Base-by-base conservation (phyloP, 208 protist species). In the Trypanosoma boissoni region DNA sequence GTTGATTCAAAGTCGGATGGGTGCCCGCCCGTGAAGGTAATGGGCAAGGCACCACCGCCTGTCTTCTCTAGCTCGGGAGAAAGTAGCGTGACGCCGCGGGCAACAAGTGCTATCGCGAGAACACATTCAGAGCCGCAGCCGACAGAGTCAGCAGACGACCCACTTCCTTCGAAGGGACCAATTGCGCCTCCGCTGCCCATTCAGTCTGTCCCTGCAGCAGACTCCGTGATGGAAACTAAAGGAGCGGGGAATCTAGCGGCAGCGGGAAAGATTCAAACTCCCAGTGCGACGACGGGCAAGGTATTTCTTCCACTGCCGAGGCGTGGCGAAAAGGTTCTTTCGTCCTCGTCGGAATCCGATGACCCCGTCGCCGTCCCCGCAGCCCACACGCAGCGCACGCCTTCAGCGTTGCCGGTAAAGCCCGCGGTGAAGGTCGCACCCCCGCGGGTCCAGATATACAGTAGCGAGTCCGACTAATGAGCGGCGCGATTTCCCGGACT, bases 261-360 rank as follows among this genome's bases (percentile, higher is more conserved):
- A 31, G 8, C 53, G 14, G 21, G 18, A 41, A 10, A 18, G 42
- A 20, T 46, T 34, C 20, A 26, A 2, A 32, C 37, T 9, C 44
- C 51, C 18, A 43, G 36, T 6, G n/a, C 44, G 4, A 14, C 37
- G 5, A n/a, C 24, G 14, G 14, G 26, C 12, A 61, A 44, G 26
- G 23, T n/a, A 10, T n/a, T 42, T 3, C 23, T 59, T 28, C 21
- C 26, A 37, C 45, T 58, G 7, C 71, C 71, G 7, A 56, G 29
- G 32, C 74, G 68, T 6, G 67, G 67, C 6, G 67, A 52, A 2
- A 81, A 76, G 53, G 49, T 74, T 32, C 42, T 81, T 24, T 71
- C 78, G 21, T 80, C 74, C 8, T 73, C 58, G 28, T 73, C 58
- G 9, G 67, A 73, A n/a, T 41, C 24, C 14, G 67, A 73, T 10